Percentiles rank a stretch among this genome's conserved stretches.
Conservation (phyloP, 176 grass and related monocot species). For the Musa troglodytarum region DNA sequence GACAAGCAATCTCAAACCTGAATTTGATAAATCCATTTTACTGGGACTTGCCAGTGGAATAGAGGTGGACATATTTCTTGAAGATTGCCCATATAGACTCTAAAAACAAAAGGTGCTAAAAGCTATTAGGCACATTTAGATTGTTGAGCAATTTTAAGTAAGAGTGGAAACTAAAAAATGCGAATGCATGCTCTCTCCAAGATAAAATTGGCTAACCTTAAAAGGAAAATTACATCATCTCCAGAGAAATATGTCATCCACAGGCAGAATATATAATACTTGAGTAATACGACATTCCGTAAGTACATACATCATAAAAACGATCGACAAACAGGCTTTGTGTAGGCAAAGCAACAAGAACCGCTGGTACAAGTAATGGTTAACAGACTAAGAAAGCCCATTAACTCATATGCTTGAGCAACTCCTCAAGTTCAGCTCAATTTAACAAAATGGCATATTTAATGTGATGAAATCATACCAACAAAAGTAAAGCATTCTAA, state of each 20-base stretch:
- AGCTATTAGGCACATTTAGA: not conserved
- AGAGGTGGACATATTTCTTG: conserved; percentile 49
- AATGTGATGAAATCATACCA: too few relatives aligned
- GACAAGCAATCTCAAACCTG: conserved; percentile 68
- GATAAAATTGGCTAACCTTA: not conserved
- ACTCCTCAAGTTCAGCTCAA: not conserved
- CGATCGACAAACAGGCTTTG: not conserved
- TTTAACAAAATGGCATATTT: not conserved
- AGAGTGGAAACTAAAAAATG: not conserved
- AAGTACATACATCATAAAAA: not conserved
- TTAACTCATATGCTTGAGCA: not conserved
- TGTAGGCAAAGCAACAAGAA: too few relatives aligned
- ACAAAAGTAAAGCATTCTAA: too few relatives aligned
- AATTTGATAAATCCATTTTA: conserved; percentile 30
- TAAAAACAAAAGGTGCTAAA: conserved; percentile 16
- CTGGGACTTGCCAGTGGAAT: conserved; percentile 37
- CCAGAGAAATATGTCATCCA: not conserved
- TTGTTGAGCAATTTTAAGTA: not conserved
- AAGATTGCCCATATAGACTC: conserved; percentile 34
- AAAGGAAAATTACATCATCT: not conserved
- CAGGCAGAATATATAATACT: not conserved
- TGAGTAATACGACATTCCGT: not conserved
- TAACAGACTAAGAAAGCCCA: not conserved
- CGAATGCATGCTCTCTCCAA: not conserved
- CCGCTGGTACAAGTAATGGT: not conserved